Base-by-base conservation (phyloP, 2,329 filamentous ascomycete genomes). In the Alternaria postmessia region DNA sequence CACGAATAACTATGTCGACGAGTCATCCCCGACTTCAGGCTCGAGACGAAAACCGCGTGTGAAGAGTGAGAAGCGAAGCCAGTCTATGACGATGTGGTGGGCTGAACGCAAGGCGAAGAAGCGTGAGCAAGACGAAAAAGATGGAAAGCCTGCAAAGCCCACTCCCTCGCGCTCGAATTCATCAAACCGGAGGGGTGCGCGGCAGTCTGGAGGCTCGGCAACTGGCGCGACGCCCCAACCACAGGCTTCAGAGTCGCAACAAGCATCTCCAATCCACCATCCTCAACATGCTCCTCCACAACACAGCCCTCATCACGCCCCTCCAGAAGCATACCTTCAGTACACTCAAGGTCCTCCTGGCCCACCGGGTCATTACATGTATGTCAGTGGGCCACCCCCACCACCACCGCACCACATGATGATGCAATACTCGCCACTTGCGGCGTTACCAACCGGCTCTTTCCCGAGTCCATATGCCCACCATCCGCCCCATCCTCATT, bases 1-100 rank as follows among this genome's bases (percentile, higher is more conserved):
- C 42, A 67, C 68, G 38, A 70, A 69, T 24, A 66, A 65, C 8
- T 71, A 75, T 30, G 51, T 61, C 4, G 74, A 77, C 30, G 71
- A 76, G 24, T 62, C 69, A 8, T 63, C 69, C 8, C 69, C 74
- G 4, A 59, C 61, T 7, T 69, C 71, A 26, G 67, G 67, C 1
- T 72, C 74, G n/a, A 69, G 72, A 59, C 68, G 72, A 26, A 78
- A 78, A 59, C 75, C 74, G 28, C 73, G 75, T 26, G 78, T 80
- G 18, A 81, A 81, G 63, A 80, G 78, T 36, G 80, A 81, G 61
- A 82, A 81, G 65, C 74, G 80, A 14, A 80, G 77, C 51, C 74
- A 79, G 47, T 79, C 76, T 11, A 81, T 82, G 80, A 81, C 79
- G 1, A 75, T 78, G n/a, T 82, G 80, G 80, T 82, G 80, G 80